These are phyloP conservation scores for Colletotrichum cordylinicola DNA, from an alignment of 2,329 filamentous ascomycete species.

Conservation along the genomic window DNA sequence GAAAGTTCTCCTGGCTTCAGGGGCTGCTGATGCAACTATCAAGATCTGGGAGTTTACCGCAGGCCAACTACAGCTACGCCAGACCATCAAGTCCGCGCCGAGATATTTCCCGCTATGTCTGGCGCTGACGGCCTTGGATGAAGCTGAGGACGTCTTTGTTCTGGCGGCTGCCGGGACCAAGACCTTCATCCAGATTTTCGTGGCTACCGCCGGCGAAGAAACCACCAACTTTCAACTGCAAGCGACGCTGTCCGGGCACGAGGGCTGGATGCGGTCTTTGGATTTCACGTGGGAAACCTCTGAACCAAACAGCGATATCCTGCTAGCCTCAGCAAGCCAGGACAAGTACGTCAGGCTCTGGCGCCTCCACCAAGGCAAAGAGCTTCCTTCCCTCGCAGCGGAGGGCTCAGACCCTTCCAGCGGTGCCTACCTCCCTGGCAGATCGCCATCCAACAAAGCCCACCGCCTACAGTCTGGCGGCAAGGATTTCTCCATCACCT, in stretches of 20 bases:
- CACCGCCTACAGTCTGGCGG: constrained; percentile 71
- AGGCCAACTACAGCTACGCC: constrained; percentile 58
- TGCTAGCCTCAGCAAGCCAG: constrained; percentile 93
- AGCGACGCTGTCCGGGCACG: constrained; percentile 84
- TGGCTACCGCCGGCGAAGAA: constrained; percentile 48
- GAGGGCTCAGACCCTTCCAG: constrained; percentile 60
- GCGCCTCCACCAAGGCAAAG: constrained; percentile 77
- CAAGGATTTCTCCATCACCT: constrained; percentile 80
- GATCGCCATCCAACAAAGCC: constrained; percentile 86
- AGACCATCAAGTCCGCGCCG: constrained; percentile 76
- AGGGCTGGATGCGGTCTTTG: constrained; percentile 92
- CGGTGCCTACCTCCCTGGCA: constrained; percentile 67
- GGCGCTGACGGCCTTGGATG: constrained; percentile 68
- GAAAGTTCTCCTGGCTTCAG: constrained; percentile 71
- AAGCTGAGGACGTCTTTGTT: constrained; percentile 58
- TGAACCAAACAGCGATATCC: constrained; percentile 65
- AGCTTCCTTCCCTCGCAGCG: constrained; percentile 62
- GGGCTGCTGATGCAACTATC: constrained; percentile 78
- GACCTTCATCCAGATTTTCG: constrained; percentile 81
- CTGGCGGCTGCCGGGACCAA: constrained; percentile 88
- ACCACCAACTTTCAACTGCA: constrained; percentile 68
- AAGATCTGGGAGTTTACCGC: constrained; percentile 71
- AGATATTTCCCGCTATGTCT: constrained; percentile 84
- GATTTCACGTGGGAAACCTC: constrained; percentile 73
- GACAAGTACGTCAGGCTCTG: constrained; percentile 97